phyloP scores from a whole-genome alignment of 495 filamentous ascomycete species.

The Umbilicaria muhlenbergii region DNA sequence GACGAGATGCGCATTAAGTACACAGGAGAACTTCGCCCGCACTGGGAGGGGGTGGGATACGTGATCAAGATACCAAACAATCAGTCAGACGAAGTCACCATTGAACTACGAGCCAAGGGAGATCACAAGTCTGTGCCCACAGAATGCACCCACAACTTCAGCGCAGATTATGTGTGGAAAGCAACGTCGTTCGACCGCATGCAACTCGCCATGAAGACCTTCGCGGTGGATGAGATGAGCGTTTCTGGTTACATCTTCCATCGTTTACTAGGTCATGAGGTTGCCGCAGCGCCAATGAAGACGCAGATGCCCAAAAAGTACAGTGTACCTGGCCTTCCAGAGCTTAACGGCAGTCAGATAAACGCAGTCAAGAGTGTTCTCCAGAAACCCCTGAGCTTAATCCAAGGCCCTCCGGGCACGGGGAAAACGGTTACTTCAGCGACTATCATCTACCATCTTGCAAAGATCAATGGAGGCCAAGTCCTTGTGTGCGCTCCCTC shows the following conservation, averaged over 20 bases:
- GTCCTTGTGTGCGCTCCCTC: conserved; percentile 95
- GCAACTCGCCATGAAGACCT: conserved; percentile 98
- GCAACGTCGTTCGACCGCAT: conserved; percentile 98
- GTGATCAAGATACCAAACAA: conserved; percentile 99
- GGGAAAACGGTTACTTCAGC: conserved; percentile 99
- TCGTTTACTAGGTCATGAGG: conserved; percentile 89
- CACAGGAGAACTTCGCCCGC: conserved; percentile 79
- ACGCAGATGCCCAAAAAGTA: conserved; percentile 93
- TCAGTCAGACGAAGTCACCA: conserved; percentile 93
- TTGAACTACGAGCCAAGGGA: conserved; percentile 80
- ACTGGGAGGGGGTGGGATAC: conserved; percentile 98
- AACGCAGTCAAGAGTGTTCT: conserved; percentile 93
- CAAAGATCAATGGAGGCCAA: conserved; percentile 88
- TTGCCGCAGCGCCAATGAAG: conserved; percentile 92
- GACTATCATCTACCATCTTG: conserved; percentile 94
- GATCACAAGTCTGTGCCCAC: conserved; percentile 91
- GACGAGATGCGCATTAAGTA: conserved; percentile 98
- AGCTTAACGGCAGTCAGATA: conserved; percentile 92
- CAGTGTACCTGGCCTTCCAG: conserved; percentile 86
- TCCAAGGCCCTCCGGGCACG: conserved; percentile 92
- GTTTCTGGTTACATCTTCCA: conserved; percentile 99
- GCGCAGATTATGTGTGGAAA: conserved; percentile 98
- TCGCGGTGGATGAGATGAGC: conserved; percentile 95
- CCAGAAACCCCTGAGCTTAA: conserved; percentile 82
- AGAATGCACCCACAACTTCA: conserved; percentile 96